These are phyloP conservation scores for Hawksworthiomyces lignivorus DNA, from an alignment of 2,329 filamentous ascomycete genomes.

Conservation along the genomic window DNA sequence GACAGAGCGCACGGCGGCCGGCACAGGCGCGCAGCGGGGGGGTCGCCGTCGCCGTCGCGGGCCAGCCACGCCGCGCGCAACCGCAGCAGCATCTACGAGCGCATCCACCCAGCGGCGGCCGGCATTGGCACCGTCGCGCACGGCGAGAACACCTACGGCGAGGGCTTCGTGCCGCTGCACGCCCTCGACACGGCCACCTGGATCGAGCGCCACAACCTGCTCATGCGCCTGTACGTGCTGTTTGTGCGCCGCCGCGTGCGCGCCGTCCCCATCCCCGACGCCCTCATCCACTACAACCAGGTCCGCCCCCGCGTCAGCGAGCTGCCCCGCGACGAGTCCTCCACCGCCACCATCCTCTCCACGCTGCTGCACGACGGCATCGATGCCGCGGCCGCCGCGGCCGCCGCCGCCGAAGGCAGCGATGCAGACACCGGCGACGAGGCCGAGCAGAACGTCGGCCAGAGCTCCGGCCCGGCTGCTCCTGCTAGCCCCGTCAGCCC, in stretches of 20 bases:
- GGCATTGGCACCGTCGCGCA: too few relatives aligned
- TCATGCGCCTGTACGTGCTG: conserved; percentile 47
- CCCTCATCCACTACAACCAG: conserved; percentile 19
- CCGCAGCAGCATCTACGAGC: too few relatives aligned
- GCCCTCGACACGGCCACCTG: conserved; percentile 39
- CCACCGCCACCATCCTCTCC: not conserved
- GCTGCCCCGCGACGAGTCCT: not conserved
- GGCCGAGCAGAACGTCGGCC: too few relatives aligned
- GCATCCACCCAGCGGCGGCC: too few relatives aligned
- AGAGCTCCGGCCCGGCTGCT: too few relatives aligned
- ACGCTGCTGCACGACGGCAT: too few relatives aligned
- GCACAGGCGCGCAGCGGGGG: too few relatives aligned
- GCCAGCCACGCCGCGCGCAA: too few relatives aligned
- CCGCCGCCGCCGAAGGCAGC: not conserved
- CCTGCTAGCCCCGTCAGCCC: too few relatives aligned
- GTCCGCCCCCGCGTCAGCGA: not conserved
- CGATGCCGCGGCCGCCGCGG: not conserved
- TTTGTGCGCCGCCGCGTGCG: conserved; percentile 33
- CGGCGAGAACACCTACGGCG: conserved; percentile 9
- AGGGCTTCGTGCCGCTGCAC: conserved; percentile 25
- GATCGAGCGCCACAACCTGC: conserved; percentile 38
- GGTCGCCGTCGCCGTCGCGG: too few relatives aligned
- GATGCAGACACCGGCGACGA: conserved; percentile 1
- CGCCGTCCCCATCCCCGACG: not conserved
- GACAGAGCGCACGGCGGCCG: too few relatives aligned